A percentile compares a stretch with the other conserved stretches of the same genome.
Conservation (phyloP, 371 early-diverging fungal genomes). For the Mucor mucedo region DNA sequence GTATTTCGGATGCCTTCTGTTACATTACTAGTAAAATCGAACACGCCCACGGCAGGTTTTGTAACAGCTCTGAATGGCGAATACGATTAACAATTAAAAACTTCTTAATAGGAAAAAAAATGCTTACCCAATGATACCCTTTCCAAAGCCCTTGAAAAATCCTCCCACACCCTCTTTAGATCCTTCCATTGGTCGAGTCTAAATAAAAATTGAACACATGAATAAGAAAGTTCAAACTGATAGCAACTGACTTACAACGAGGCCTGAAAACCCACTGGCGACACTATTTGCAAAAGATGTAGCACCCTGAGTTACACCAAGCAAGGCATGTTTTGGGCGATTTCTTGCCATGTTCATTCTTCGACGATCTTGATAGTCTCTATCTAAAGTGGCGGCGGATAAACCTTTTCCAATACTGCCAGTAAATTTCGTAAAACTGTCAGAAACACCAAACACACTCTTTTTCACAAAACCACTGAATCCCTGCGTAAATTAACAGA, state of each 20-base stretch:
- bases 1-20: constrained; percentile 65
- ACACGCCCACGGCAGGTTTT: constrained; percentile 92
- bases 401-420: constrained; percentile 97
- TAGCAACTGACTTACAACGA: constrained; percentile 41
- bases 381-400: constrained; percentile 95
- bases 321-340: constrained; percentile 90
- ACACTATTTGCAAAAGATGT: constrained; percentile 85
- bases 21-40: constrained; percentile 92
- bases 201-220: not conserved
- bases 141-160: constrained; percentile 96
- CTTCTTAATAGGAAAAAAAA: no score
- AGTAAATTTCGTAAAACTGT: constrained; percentile 94
- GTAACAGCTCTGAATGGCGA: not conserved
- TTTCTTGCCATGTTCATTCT: constrained; percentile 83
- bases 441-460: constrained; percentile 96
- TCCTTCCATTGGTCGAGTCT: constrained; percentile 93
- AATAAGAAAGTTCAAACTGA: not conserved
- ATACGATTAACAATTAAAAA: not conserved
- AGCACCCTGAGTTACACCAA: constrained; percentile 92
- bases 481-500: constrained; percentile 55
- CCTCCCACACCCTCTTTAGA: constrained; percentile 93
- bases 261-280: constrained; percentile 89
- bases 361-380: constrained; percentile 86
- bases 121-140: constrained; percentile 89
- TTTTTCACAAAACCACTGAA: constrained; percentile 91